Conservation (phyloP, 176 grass and related monocot species). For the Guadua angustifolia region DNA sequence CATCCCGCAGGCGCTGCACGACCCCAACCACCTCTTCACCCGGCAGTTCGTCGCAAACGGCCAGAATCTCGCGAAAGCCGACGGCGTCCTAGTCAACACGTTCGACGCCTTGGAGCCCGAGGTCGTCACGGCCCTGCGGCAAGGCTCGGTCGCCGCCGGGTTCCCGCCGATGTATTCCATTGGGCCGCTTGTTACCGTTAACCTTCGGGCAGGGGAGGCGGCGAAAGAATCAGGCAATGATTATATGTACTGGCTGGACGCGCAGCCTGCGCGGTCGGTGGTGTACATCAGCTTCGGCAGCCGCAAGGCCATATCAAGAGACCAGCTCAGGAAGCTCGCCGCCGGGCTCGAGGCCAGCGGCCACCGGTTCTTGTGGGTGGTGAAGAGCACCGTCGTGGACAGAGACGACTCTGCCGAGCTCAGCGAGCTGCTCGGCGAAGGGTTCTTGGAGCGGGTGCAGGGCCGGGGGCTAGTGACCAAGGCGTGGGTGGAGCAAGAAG, state of each 20-base stretch:
- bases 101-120: constrained; percentile 59
- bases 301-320: constrained; percentile 49
- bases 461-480: constrained; percentile 60
- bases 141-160: constrained; percentile 8
- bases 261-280: constrained; percentile 69
- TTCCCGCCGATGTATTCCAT: constrained; percentile 58
- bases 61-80: constrained; percentile 11
- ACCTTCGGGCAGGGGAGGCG: not conserved
- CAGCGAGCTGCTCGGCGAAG: constrained; percentile 48
- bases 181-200: constrained; percentile 41
- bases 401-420: constrained; percentile 45
- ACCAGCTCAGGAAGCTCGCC: constrained; percentile 64
- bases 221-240: not conserved
- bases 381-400: constrained; percentile 65
- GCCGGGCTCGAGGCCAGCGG: constrained; percentile 60
- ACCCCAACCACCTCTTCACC: constrained; percentile 73
- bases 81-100: constrained; percentile 63
- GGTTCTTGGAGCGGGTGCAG: constrained; percentile 49
- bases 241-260: constrained; percentile 49
- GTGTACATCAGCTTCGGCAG: constrained; percentile 83
- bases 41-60: constrained; percentile 67
- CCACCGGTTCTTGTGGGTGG: constrained; percentile 78
- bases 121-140: constrained; percentile 41
- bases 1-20: constrained; percentile 53
- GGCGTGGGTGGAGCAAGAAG: constrained; percentile 73